Percentiles rank a stretch among this genome's conserved stretches.
Conservation (phyloP, 495 filamentous ascomycete species). For the Aspergillus sclerotioniger region DNA sequence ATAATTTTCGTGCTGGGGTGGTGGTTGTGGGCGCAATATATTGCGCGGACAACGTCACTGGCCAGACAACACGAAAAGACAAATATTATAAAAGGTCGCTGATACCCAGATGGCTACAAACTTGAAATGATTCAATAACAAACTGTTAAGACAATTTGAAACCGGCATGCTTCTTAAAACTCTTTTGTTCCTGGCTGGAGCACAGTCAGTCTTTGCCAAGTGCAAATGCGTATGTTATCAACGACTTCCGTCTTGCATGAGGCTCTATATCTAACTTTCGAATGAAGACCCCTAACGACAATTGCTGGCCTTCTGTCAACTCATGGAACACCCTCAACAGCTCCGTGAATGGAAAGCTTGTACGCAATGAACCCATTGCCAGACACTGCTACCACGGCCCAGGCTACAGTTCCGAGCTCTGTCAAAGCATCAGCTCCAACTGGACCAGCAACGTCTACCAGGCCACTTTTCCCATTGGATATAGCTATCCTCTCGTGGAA, state of each 20-base stretch:
- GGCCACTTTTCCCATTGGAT: not conserved
- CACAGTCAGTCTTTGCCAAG: slow-evolving; percentile 7
- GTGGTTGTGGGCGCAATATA: no score
- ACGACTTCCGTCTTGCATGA: not conserved
- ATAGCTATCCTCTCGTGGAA: not conserved
- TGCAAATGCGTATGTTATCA: slow-evolving; percentile 11
- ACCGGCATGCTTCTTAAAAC: no score
- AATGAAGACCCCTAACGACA: slow-evolving; percentile 20
- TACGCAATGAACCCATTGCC: slow-evolving; percentile 37
- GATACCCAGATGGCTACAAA: no score
- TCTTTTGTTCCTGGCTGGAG: slow-evolving; percentile 5
- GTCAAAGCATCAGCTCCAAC: slow-evolving; percentile 18
- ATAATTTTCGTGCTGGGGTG: no score
- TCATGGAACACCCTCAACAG: slow-evolving; percentile 38
- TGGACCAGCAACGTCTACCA: no score
- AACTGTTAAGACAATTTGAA: no score
- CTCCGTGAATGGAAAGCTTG: slow-evolving; percentile 35
- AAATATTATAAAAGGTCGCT: no score
- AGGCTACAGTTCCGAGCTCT: slow-evolving; percentile 24
- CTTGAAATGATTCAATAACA: no score
- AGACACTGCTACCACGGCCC: slow-evolving; percentile 38
- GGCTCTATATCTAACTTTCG: not conserved
- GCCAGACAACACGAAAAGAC: no score
- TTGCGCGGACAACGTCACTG: no score
- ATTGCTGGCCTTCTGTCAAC: slow-evolving; percentile 38